Percentiles rank a stretch among this genome's conserved stretches.
Conservation (phyloP, 2,329 filamentous ascomycete genomes). For the Aaosphaeria arxii region DNA sequence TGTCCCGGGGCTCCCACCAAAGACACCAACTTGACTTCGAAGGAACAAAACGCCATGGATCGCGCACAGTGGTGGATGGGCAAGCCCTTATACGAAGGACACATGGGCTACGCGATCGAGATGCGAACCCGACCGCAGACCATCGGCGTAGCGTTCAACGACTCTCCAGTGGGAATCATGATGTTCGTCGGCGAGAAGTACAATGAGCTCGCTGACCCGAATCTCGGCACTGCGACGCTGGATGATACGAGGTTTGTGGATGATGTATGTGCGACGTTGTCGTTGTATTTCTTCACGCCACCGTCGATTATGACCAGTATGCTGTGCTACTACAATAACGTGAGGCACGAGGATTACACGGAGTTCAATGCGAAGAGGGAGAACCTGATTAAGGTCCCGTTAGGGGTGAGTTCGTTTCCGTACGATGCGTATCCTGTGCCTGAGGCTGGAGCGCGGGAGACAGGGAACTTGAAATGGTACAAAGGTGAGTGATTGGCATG, state of each 20-base stretch:
- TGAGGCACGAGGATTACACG: slow-evolving; percentile 37
- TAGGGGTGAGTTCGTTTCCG: slow-evolving; percentile 38
- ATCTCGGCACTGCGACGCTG: slow-evolving; percentile 17
- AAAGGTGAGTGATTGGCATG: slow-evolving; percentile 5
- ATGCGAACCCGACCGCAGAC: slow-evolving; percentile 45
- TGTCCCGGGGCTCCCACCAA: slow-evolving; percentile 37
- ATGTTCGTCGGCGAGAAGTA: slow-evolving; percentile 42
- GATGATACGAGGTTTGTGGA: slow-evolving; percentile 29
- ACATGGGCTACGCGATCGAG: slow-evolving; percentile 42
- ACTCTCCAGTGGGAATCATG: slow-evolving; percentile 45
- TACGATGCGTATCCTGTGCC: slow-evolving; percentile 37
- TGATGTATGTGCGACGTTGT: slow-evolving; percentile 23
- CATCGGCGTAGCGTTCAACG: slow-evolving; percentile 41
- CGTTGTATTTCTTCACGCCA: slow-evolving; percentile 38
- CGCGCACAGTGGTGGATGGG: slow-evolving; percentile 33
- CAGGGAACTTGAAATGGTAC: slow-evolving; percentile 32
- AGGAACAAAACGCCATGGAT: slow-evolving; percentile 31
- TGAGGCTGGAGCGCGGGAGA: slow-evolving; percentile 30
- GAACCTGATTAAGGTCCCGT: slow-evolving; percentile 36
- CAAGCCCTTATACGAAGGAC: slow-evolving; percentile 27
- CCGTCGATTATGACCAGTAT: slow-evolving; percentile 36
- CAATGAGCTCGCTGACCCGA: slow-evolving; percentile 36
- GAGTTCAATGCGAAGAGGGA: slow-evolving; percentile 33
- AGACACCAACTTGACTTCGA: slow-evolving; percentile 22
- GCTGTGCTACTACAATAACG: slow-evolving; percentile 40